Base-by-base conservation (phyloP, 139 green algal species). In the Micractinium conductrix region DNA sequence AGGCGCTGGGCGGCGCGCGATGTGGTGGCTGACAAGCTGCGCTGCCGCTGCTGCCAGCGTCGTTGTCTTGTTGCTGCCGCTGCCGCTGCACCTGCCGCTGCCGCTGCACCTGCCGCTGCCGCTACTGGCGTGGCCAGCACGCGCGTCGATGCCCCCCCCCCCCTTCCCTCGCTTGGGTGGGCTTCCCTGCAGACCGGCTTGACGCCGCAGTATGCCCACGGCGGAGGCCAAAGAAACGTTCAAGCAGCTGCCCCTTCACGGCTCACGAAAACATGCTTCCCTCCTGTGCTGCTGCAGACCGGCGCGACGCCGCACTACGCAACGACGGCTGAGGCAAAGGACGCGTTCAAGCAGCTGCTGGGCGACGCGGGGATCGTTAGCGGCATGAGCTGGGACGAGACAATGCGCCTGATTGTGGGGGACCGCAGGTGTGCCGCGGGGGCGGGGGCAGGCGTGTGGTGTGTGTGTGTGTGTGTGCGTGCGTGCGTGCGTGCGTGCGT, bases 261-360 rank as follows among this genome's bases (percentile, higher is more conserved):
- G 30, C 33, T 40, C n/a, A n/a, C n/a, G n/a, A n/a, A n/a, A n/a
- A n/a, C n/a, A n/a, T n/a, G n/a, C n/a, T n/a, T n/a, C n/a, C n/a
- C n/a, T n/a, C n/a, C n/a, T n/a, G n/a, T n/a, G n/a, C n/a, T 30
- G 14, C 38, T 74, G 60, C 80, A 89, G 71, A 78, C 79, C 38
- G 85, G 85, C 19, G 80, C 85, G 6, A 86, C 85, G 2, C 85
- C 55, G 4, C 50, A 79, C 38, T 87, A 84, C 33, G 79, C 88
- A 40, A 88, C 79, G 4, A 81, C 85, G 24, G 73, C 58, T 7
- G 74, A 99, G 87, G 95, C 94, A 33, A 98, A 97, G 88, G 90
- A 93, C 38, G 95, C 93, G 19, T 99, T 99, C 90, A 98, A 98
- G 91, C 90, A 95, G 92, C 91, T 99, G 81, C 92, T 99, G 68